Percentiles rank a stretch among this genome's conserved stretches.
Conservation (phyloP, 2,329 filamentous ascomycete species). For the Diaporthe nobilis region DNA sequence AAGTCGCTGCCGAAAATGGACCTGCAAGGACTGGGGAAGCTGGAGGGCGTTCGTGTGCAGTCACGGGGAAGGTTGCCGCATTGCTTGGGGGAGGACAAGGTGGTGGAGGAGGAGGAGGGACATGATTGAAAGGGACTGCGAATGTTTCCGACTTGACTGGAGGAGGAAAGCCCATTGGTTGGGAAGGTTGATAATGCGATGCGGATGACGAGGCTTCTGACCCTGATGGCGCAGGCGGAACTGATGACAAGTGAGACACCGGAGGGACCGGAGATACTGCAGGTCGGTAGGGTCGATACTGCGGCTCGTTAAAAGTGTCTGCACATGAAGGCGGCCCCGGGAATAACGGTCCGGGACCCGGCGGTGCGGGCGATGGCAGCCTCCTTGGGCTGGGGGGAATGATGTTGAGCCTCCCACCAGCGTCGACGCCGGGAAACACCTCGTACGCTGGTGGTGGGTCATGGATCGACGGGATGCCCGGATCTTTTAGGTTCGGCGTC, state of each 20-base stretch:
- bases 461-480: neutral
- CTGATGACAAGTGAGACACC: neutral
- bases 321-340: slow-evolving; percentile 11
- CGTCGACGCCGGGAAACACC: slow-evolving; percentile 10
- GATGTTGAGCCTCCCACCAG: slow-evolving; percentile 10
- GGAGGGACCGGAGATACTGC: neutral
- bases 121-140: slow-evolving; percentile 5
- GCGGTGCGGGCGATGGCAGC: neutral
- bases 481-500: slow-evolving; percentile 15
- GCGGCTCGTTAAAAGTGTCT: slow-evolving; percentile 7
- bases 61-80: slow-evolving; percentile 3
- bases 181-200: neutral
- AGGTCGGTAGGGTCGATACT: slow-evolving; percentile 15
- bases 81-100: neutral
- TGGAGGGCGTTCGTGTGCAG: slow-evolving; percentile 9
- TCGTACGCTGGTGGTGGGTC: slow-evolving; percentile 18
- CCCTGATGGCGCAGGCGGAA: neutral
- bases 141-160: slow-evolving; percentile 3
- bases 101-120: neutral
- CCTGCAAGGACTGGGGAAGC: neutral
- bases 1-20: neutral
- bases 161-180: slow-evolving; percentile 5
- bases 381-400: slow-evolving; percentile 7
- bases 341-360: neutral
- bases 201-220: slow-evolving; percentile 2